A percentile compares a stretch with the other conserved stretches of the same genome.
These are phyloP conservation scores for Kwoniella dendrophila DNA, from an alignment of 768 basidiomycete genomes.

Conservation along the genomic window DNA sequence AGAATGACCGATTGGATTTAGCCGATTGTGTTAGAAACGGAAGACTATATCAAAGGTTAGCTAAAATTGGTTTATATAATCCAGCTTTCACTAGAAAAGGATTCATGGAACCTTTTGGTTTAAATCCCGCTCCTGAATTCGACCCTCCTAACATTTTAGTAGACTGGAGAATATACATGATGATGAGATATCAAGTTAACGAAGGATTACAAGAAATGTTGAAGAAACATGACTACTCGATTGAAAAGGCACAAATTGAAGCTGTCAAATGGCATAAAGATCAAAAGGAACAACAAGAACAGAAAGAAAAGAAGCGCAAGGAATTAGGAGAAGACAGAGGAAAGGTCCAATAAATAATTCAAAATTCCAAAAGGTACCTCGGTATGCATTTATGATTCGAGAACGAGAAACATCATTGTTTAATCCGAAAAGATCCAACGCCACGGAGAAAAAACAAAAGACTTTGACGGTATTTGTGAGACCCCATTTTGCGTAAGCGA, in stretches of 20 bases:
- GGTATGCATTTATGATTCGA: too few species aligned
- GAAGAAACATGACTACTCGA: not conserved
- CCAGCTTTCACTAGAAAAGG: not conserved
- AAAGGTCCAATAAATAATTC: too few species aligned
- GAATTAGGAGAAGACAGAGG: not conserved
- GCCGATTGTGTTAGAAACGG: conserved; percentile 22
- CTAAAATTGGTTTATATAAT: not conserved
- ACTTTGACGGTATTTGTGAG: not conserved
- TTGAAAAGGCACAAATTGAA: not conserved
- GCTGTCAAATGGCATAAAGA: conserved; percentile 1
- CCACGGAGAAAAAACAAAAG: too few species aligned
- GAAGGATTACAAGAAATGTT: not conserved
- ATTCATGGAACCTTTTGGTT: conserved; percentile 3
- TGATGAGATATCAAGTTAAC: conserved; percentile 7
- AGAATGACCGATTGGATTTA: conserved; percentile 13
- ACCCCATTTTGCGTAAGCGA: not conserved
- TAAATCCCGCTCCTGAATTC: conserved; percentile 1
- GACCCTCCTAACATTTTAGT: conserved; percentile 1
- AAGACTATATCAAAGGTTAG: conserved; percentile 2
- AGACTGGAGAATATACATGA: conserved; percentile 8
- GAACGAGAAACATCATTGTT: too few species aligned
- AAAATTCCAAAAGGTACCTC: too few species aligned
- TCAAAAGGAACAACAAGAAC: not conserved
- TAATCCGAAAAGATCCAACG: too few species aligned
- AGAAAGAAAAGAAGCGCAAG: not conserved